Evolutionary conservation across 805 yeast genomes (phyloP), one percentile per base, ranked within the genome.

Genomic region (Candida maesae): DNA sequence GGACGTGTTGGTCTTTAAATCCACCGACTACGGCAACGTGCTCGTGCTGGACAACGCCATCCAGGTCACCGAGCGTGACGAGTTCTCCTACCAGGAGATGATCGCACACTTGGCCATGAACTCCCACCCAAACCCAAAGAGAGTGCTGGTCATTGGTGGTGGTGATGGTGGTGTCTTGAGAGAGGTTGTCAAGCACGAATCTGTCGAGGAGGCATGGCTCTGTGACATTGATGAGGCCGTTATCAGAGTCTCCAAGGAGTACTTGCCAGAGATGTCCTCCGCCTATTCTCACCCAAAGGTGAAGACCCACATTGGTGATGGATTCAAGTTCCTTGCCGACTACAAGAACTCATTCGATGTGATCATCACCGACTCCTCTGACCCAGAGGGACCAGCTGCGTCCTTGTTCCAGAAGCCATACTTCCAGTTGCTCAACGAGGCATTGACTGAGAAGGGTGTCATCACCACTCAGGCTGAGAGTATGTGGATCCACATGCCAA

Each of bases 111-210:
- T 93, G 59, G 96, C 95, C 6, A 60, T 93, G 66, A 85, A 83
- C 77, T 80, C 93, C 39, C 98, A 93, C 68, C 90, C 96, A 56
- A 81, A 86, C 70, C 98, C 98, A 44, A 87, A 86, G 74, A 82
- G 76, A 56, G 97, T 95, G 18, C 73, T 91, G 42, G 98, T 91
- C 49, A 85, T 91, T 59, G 99, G 99, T 45, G 99, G 99, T 51
- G 99, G 99, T 60, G 99, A 91, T 65, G 99, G 99, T 56, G 98
- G 98, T 67, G 98, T 91, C 38, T 76, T 91, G 58, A 80, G 98
- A 68, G 98, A 91, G 68, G 75, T 90, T 60, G 86, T 89, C 60
- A 91, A 91, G 69, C 96, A 91, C 67, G 80, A 76, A 38, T 64
- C 76, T 46, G 87, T 91, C 41, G 96, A 89, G 65, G 84, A 83